A percentile compares a stretch with the other conserved stretches of the same genome.
Evolutionary conservation across 148 eudicot genomes (phyloP).

Genomic region (Euryodendron excelsum): DNA sequence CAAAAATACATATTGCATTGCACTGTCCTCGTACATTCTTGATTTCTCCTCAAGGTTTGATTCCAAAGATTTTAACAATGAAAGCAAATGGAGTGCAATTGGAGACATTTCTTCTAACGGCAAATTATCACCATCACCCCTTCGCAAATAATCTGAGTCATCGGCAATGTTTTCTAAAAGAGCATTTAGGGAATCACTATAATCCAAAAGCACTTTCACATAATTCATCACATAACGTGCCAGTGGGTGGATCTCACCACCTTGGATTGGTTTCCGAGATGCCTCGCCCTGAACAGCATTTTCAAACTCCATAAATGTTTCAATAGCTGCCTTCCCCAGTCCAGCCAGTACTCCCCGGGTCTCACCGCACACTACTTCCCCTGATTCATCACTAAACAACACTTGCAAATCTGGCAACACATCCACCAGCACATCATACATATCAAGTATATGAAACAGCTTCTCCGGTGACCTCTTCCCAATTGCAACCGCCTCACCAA

Average conservation of each 20-base stretch:
- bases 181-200: slow-evolving; percentile 56
- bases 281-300: slow-evolving; percentile 73
- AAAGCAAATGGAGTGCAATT: slow-evolving; percentile 49
- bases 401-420: slow-evolving; percentile 51
- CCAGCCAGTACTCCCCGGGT: slow-evolving; percentile 62
- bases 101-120: slow-evolving; percentile 39
- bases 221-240: slow-evolving; percentile 94
- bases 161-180: slow-evolving; percentile 40
- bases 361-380: slow-evolving; percentile 61
- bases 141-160: slow-evolving; percentile 6
- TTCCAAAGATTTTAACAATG: slow-evolving; percentile 54
- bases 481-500: slow-evolving; percentile 82
- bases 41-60: slow-evolving; percentile 81
- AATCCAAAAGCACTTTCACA: slow-evolving; percentile 75
- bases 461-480: slow-evolving; percentile 77
- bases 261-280: slow-evolving; percentile 52
- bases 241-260: slow-evolving; percentile 83
- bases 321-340: slow-evolving; percentile 73
- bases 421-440: slow-evolving; percentile 73
- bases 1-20: slow-evolving; percentile 69
- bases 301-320: slow-evolving; percentile 84
- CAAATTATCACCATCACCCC: slow-evolving; percentile 25
- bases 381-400: slow-evolving; percentile 60
- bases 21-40: slow-evolving; percentile 64
- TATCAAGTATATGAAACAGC: slow-evolving; percentile 77